Conservation (phyloP, 495 filamentous ascomycete species). For the Aspergillus saccharolyticus region DNA sequence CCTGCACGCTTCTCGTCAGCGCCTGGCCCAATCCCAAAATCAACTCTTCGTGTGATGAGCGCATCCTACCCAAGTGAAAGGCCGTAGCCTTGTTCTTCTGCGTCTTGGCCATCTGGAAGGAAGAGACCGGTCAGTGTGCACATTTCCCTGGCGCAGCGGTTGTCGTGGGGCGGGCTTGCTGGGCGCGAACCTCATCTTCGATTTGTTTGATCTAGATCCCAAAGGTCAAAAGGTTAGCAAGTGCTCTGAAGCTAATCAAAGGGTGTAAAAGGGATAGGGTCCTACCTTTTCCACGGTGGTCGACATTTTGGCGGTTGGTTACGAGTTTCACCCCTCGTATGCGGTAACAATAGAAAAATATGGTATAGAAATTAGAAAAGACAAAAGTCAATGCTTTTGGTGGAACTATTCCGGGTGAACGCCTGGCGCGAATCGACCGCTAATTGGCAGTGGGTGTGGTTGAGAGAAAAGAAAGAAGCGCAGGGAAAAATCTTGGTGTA, state of each 20-base stretch:
- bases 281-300: slow-evolving; percentile 93
- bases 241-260: neutral
- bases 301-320: slow-evolving; percentile 63
- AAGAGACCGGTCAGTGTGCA: slow-evolving; percentile 17
- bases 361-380: slow-evolving; percentile 1
- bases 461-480: neutral
- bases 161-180: neutral
- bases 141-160: neutral
- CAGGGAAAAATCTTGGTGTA: neutral
- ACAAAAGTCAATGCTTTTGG: neutral
- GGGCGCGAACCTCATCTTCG: slow-evolving; percentile 73
- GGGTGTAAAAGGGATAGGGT: slow-evolving; percentile 6
- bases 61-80: slow-evolving; percentile 59
- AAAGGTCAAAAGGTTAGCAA: slow-evolving; percentile 19
- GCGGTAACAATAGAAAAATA: slow-evolving; percentile 14
- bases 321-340: slow-evolving; percentile 21
- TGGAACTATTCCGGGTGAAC: neutral
- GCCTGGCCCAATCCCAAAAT: neutral
- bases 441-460: slow-evolving; percentile 10
- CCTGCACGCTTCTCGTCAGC: slow-evolving; percentile 45
- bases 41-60: neutral
- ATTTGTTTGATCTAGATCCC: slow-evolving; percentile 84
- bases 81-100: slow-evolving; percentile 99
- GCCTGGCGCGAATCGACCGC: neutral
- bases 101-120: slow-evolving; percentile 75